Percentiles rank a stretch among this genome's conserved stretches.
phyloP scores from a whole-genome alignment of 2,329 filamentous ascomycete species.

The Neofusicoccum parvum region DNA sequence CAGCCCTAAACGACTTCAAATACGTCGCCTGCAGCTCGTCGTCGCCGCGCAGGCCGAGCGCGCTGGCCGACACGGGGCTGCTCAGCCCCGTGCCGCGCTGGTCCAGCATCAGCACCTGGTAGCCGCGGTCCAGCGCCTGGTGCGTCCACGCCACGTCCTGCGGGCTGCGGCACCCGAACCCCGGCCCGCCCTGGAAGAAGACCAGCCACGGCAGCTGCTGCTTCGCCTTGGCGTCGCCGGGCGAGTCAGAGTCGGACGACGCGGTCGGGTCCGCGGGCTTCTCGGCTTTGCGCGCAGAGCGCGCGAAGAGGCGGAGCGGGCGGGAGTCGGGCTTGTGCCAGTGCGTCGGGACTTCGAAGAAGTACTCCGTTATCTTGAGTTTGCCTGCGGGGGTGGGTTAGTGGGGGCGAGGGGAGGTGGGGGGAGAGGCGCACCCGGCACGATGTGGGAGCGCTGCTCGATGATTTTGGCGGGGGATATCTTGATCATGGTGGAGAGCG shows the following conservation, averaged over 20 bases:
- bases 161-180: slow-evolving; percentile 73
- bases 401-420: neutral
- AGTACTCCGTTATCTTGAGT: slow-evolving; percentile 75
- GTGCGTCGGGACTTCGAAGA: slow-evolving; percentile 61
- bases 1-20: slow-evolving; percentile 81
- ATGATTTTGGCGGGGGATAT: slow-evolving; percentile 51
- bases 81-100: slow-evolving; percentile 88
- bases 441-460: slow-evolving; percentile 47
- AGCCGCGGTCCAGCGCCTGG: slow-evolving; percentile 73
- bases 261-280: slow-evolving; percentile 55
- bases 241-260: slow-evolving; percentile 52
- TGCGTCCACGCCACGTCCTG: slow-evolving; percentile 73
- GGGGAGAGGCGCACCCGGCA: slow-evolving; percentile 40
- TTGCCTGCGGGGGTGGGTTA: slow-evolving; percentile 57
- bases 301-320: slow-evolving; percentile 72
- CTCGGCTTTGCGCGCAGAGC: slow-evolving; percentile 69
- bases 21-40: slow-evolving; percentile 75
- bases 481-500: slow-evolving; percentile 28
- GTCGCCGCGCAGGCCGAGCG: slow-evolving; percentile 64
- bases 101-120: slow-evolving; percentile 83
- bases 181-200: slow-evolving; percentile 85
- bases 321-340: slow-evolving; percentile 18
- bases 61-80: slow-evolving; percentile 74
- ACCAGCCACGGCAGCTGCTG: slow-evolving; percentile 62
- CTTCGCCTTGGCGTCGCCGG: slow-evolving; percentile 44